Conservation (phyloP, 1,139 yeast species). For the Barnettozyma hawaiiensis region DNA sequence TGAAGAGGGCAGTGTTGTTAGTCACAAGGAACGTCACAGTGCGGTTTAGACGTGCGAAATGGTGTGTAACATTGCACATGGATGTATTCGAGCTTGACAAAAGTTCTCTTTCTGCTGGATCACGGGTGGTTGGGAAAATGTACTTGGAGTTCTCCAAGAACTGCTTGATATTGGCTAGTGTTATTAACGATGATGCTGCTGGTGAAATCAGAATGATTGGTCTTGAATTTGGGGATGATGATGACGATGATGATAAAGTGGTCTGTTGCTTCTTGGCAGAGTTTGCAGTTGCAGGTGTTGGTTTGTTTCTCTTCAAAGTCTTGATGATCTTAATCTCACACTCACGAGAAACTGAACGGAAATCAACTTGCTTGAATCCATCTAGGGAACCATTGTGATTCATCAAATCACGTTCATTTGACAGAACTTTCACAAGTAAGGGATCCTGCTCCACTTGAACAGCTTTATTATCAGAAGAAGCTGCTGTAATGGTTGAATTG, state of each 20-base stretch:
- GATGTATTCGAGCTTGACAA: constrained; percentile 12
- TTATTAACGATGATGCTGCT: constrained; percentile 83
- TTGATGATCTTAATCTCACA: constrained; percentile 58
- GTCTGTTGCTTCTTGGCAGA: constrained; percentile 11
- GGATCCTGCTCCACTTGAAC: constrained; percentile 33
- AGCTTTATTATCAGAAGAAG: neutral
- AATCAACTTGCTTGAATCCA: constrained; percentile 72
- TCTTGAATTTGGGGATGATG: constrained; percentile 35
- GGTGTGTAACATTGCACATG: constrained; percentile 41
- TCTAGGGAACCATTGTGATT: constrained; percentile 79
- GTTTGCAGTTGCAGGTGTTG: constrained; percentile 13
- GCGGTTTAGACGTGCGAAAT: constrained; percentile 46
- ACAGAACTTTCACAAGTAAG: constrained; percentile 46
- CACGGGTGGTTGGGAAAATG: constrained; percentile 42
- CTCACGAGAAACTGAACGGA: constrained; percentile 67
- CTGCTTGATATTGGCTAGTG: constrained; percentile 74
- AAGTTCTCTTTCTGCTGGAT: constrained; percentile 12
- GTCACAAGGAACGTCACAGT: constrained; percentile 70
- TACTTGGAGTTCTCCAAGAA: constrained; percentile 77
- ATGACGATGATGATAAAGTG: too few species aligned
- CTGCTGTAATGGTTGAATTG: neutral
- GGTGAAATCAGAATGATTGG: constrained; percentile 95
- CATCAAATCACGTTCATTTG: constrained; percentile 59
- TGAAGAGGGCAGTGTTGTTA: constrained; percentile 81
- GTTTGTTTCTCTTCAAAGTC: constrained; percentile 43